phyloP scores from a whole-genome alignment of 1,139 yeast species.

The Diutina siamensis region DNA sequence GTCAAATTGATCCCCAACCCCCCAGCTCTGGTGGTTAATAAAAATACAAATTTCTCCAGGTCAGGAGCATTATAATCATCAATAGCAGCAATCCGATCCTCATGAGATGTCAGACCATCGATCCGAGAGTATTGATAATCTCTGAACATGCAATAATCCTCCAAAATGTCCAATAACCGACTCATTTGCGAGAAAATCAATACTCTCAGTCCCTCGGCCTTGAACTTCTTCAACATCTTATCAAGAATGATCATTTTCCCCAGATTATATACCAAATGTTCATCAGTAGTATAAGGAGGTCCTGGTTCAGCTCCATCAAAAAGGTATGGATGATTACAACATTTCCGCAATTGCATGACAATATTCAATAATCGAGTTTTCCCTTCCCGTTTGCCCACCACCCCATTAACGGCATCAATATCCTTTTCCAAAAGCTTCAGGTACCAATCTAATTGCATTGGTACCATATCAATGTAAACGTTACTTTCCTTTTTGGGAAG shows the following conservation, averaged over 20 bases:
- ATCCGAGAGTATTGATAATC: constrained; percentile 62
- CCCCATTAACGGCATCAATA: constrained; percentile 76
- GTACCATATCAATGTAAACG: constrained; percentile 61
- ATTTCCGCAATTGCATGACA: constrained; percentile 75
- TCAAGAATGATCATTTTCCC: constrained; percentile 67
- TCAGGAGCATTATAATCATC: constrained; percentile 68
- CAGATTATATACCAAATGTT: constrained; percentile 62
- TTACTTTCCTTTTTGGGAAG: constrained; percentile 67
- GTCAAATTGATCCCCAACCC: constrained; percentile 79
- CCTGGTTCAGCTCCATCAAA: constrained; percentile 87
- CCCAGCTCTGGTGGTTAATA: constrained; percentile 75
- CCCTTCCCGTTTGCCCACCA: constrained; percentile 62
- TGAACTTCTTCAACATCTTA: constrained; percentile 48
- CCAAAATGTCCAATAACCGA: constrained; percentile 65
- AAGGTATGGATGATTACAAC: constrained; percentile 74
- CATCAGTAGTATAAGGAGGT: constrained; percentile 77
- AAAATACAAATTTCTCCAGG: constrained; percentile 56
- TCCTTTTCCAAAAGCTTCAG: constrained; percentile 67
- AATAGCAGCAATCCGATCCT: constrained; percentile 63
- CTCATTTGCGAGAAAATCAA: constrained; percentile 77
- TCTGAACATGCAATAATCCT: constrained; percentile 65
- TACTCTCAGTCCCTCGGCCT: constrained; percentile 62
- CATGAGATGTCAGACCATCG: constrained; percentile 74
- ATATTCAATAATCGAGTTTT: constrained; percentile 66
- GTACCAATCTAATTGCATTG: constrained; percentile 71